Percentiles rank a stretch among this genome's conserved stretches.
Conservation (phyloP, 176 grass and related monocot species). For the Ensete glaucum region DNA sequence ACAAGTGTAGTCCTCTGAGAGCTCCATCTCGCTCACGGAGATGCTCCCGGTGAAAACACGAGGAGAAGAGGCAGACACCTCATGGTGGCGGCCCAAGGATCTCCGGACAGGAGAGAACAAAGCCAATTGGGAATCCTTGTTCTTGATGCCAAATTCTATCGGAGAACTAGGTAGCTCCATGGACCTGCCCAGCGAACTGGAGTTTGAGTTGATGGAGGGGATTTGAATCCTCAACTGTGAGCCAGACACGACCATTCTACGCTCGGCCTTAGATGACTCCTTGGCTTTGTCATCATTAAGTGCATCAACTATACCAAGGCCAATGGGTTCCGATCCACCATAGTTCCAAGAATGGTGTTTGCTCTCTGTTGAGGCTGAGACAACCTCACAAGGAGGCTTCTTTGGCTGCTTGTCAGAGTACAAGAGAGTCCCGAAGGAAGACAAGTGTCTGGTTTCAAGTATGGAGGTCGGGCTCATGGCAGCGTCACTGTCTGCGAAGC, state of each 20-base stretch:
- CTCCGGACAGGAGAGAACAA: slow-evolving; percentile 40
- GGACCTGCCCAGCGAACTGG: background rate
- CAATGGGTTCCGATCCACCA: background rate
- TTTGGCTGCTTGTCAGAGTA: slow-evolving; percentile 1
- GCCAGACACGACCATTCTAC: slow-evolving; percentile 18
- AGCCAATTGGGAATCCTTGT: slow-evolving; percentile 51
- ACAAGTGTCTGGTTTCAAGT: slow-evolving; percentile 11
- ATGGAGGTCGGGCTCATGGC: slow-evolving; percentile 23
- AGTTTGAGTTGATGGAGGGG: background rate
- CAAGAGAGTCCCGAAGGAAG: background rate
- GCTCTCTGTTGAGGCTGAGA: background rate
- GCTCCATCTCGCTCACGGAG: slow-evolving; percentile 27
- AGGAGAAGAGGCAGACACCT: slow-evolving; percentile 6
- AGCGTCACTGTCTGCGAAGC: slow-evolving; percentile 7
- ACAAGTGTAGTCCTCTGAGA: slow-evolving; percentile 56
- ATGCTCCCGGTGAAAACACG: background rate
- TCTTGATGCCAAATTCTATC: slow-evolving; percentile 71
- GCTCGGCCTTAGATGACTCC: background rate
- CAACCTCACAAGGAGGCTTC: slow-evolving; percentile 6
- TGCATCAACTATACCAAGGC: slow-evolving; percentile 18
- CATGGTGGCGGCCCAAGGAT: slow-evolving; percentile 14
- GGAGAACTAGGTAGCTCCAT: slow-evolving; percentile 13
- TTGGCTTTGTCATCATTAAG: background rate
- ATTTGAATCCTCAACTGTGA: slow-evolving; percentile 18
- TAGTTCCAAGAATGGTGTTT: background rate